A percentile compares a stretch with the other conserved stretches of the same genome.
phyloP scores from a whole-genome alignment of 2,329 filamentous ascomycete genomes.

The Coniochaeta hoffmannii region DNA sequence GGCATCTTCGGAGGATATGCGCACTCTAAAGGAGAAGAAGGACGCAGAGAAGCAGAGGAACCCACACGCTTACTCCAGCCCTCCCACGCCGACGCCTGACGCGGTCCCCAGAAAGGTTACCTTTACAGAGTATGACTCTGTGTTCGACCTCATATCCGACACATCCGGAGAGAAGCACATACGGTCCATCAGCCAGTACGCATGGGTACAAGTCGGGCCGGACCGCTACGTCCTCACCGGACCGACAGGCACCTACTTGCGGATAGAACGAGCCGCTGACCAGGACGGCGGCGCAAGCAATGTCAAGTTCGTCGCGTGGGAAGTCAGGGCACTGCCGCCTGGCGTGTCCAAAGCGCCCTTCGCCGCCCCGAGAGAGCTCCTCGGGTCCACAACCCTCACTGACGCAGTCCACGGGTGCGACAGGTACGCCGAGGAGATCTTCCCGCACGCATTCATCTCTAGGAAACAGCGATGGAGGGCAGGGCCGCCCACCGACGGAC shows the following conservation, averaged over 20 bases:
- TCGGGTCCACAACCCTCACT: constrained; percentile 56
- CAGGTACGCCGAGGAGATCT: constrained; percentile 63
- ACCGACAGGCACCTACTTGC: constrained; percentile 53
- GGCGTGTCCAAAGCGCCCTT: constrained; percentile 49
- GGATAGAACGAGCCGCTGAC: constrained; percentile 38
- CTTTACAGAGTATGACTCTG: constrained; percentile 85
- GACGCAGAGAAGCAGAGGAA: constrained; percentile 32
- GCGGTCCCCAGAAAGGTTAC: constrained; percentile 44
- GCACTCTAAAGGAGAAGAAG: constrained; percentile 40
- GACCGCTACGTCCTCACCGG: constrained; percentile 65
- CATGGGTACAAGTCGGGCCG: constrained; percentile 76
- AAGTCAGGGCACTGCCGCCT: constrained; percentile 39
- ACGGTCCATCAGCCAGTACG: constrained; percentile 61
- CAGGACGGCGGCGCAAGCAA: constrained; percentile 9
- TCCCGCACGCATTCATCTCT: constrained; percentile 59
- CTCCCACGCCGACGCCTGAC: neutral
- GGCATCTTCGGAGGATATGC: constrained; percentile 57
- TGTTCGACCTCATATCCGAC: constrained; percentile 86
- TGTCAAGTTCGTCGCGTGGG: constrained; percentile 33
- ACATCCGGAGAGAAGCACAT: constrained; percentile 73
- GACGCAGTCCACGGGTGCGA: constrained; percentile 81
- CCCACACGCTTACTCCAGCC: constrained; percentile 10
- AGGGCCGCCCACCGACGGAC: constrained; percentile 52
- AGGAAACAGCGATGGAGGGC: constrained; percentile 64
- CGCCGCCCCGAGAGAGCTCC: constrained; percentile 61